Conservation (phyloP, 352 stramenopile species). For the Pythium grandisporangium region DNA sequence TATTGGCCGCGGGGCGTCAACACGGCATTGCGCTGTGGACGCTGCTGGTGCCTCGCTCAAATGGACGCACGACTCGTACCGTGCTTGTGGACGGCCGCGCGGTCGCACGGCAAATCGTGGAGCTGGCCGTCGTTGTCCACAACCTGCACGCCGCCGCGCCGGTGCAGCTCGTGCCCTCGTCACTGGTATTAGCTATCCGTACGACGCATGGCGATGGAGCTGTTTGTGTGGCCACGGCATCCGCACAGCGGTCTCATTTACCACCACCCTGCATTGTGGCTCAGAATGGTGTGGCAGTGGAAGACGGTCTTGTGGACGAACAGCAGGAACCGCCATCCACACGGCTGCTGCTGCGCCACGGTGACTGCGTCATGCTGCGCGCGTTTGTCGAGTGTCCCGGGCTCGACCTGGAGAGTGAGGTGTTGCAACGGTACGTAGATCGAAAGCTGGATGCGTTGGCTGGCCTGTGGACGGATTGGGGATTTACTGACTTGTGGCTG, state of each 20-base stretch:
- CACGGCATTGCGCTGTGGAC: slow-evolving; percentile 25
- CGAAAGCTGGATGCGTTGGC: too few species aligned
- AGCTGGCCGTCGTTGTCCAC: slow-evolving; percentile 47
- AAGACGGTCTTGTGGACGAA: too few species aligned
- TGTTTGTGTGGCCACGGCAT: too few species aligned
- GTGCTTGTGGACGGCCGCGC: slow-evolving; percentile 32
- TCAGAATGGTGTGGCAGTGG: too few species aligned
- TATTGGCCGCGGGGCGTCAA: slow-evolving; percentile 24
- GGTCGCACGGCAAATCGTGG: slow-evolving; percentile 41
- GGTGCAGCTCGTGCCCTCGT: slow-evolving; percentile 24
- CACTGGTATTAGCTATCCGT: too few species aligned
- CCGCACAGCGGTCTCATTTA: too few species aligned
- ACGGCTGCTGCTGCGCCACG: slow-evolving; percentile 36
- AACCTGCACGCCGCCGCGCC: slow-evolving; percentile 15
- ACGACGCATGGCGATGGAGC: too few species aligned
- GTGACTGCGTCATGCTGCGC: slow-evolving; percentile 36
- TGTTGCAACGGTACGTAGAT: slow-evolving; percentile 33
- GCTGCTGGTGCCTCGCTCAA: slow-evolving; percentile 35
- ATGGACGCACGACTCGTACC: slow-evolving; percentile 41
- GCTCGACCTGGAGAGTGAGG: slow-evolving; percentile 40
- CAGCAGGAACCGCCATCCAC: too few species aligned
- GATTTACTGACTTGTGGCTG: too few species aligned
- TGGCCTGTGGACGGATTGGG: too few species aligned
- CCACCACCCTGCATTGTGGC: too few species aligned
- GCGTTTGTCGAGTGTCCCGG: slow-evolving; percentile 40